phyloP scores from a whole-genome alignment of 1,284 basidiomycete genomes.

The Paramarasmius palmivorus region DNA sequence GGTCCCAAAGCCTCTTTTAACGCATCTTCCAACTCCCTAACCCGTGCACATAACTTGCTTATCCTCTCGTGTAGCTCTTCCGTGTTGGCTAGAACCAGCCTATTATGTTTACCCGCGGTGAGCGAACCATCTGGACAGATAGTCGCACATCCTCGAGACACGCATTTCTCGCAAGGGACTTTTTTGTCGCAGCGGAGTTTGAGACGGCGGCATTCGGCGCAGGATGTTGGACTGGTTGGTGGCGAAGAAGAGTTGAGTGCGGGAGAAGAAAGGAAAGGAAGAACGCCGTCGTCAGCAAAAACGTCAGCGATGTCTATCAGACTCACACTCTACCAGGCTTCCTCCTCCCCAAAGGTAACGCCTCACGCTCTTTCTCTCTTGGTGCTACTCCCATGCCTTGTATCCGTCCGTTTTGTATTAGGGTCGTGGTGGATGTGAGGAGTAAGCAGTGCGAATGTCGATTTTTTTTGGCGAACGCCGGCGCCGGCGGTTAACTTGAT shows the following conservation, averaged over 20 bases:
- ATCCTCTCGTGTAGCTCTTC: conserved; percentile 68
- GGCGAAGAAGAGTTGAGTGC: background rate
- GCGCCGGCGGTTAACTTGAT: too few species aligned
- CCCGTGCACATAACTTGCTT: conserved; percentile 50
- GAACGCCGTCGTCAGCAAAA: background rate
- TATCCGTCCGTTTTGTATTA: background rate
- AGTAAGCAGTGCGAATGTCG: too few species aligned
- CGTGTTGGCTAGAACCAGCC: conserved; percentile 62
- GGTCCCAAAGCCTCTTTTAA: conserved; percentile 51
- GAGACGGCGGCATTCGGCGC: conserved; percentile 72
- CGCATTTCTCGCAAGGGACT: conserved; percentile 72
- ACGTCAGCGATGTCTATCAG: background rate
- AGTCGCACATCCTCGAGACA: conserved; percentile 64
- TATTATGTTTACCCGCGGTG: conserved; percentile 59
- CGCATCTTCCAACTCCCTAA: conserved; percentile 59
- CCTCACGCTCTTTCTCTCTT: conserved; percentile 12
- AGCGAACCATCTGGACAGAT: conserved; percentile 71
- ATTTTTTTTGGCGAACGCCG: too few species aligned
- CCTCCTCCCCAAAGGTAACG: conserved; percentile 3
- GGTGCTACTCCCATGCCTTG: background rate
- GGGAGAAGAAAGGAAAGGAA: background rate
- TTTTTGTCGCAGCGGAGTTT: conserved; percentile 75
- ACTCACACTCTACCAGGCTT: conserved; percentile 10
- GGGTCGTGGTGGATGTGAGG: too few species aligned
- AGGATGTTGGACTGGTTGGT: conserved; percentile 51